Percentiles rank a stretch among this genome's conserved stretches.
These are phyloP conservation scores for Hyaloscypha hepaticicola DNA, from an alignment of 495 filamentous ascomycete species.

Conservation along the genomic window DNA sequence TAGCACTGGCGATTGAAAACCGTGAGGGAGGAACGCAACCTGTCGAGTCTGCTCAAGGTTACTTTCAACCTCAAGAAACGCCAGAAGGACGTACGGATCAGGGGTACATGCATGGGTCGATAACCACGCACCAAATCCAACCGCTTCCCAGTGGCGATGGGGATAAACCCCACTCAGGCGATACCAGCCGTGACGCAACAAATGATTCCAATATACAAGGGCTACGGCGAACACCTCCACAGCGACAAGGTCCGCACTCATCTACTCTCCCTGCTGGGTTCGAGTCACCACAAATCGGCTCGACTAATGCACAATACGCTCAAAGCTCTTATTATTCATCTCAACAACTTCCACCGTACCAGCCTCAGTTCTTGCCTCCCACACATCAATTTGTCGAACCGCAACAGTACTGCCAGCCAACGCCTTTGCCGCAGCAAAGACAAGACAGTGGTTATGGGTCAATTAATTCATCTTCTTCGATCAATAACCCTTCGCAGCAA, in stretches of 20 bases:
- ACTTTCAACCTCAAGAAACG: background rate
- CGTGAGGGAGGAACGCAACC: background rate
- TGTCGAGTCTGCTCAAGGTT: background rate
- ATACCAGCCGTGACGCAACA: background rate
- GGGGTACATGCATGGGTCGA: too few relatives aligned
- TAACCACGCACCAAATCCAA: background rate
- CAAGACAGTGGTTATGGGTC: too few relatives aligned
- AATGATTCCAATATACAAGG: background rate
- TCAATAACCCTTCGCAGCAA: background rate
- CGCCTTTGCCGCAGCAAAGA: background rate
- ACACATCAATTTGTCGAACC: background rate
- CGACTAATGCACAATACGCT: background rate
- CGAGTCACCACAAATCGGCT: background rate
- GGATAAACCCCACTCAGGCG: background rate
- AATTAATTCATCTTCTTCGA: too few relatives aligned
- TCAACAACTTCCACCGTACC: background rate
- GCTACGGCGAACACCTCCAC: background rate
- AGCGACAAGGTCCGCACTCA: background rate
- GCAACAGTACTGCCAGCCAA: background rate
- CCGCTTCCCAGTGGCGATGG: background rate
- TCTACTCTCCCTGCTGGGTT: background rate
- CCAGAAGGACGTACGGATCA: background rate
- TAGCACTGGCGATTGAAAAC: conserved; percentile 25
- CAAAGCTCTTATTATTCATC: background rate
- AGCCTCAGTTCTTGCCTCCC: background rate